Evolutionary conservation across 2,329 filamentous ascomycete species (phyloP).

Genomic region (Trichoderma sp.): DNA sequence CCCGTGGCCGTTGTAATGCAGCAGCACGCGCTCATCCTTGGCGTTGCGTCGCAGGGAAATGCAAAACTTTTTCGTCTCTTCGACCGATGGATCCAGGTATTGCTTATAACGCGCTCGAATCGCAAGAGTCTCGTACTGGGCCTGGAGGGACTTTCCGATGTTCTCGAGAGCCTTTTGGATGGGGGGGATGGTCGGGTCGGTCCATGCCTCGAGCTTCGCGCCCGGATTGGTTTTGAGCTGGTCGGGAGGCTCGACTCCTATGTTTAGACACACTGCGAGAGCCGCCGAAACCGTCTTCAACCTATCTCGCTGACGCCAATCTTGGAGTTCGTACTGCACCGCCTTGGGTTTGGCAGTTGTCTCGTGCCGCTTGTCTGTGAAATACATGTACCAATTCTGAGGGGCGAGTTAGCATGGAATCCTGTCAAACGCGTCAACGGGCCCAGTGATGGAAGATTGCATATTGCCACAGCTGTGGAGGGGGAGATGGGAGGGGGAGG

Average conservation of each 20-base stretch:
- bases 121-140: constrained; percentile 93
- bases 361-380: constrained; percentile 96
- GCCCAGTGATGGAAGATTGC: not conserved
- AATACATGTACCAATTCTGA: constrained; percentile 99
- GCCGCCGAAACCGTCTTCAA: constrained; percentile 96
- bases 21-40: constrained; percentile 93
- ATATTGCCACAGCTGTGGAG: not conserved
- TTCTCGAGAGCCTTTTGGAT: constrained; percentile 86
- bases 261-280: constrained; percentile 91
- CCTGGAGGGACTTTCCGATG: constrained; percentile 94
- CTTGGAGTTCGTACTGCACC: constrained; percentile 68
- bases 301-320: constrained; percentile 96
- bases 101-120: constrained; percentile 97
- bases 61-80: constrained; percentile 97
- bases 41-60: constrained; percentile 86
- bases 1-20: constrained; percentile 98
- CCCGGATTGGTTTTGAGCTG: constrained; percentile 94
- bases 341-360: constrained; percentile 85
- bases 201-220: constrained; percentile 94
- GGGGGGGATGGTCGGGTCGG: constrained; percentile 81
- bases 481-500: constrained; percentile 6
- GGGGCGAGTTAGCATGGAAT: not conserved
- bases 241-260: constrained; percentile 95
- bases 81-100: constrained; percentile 92
- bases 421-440: not conserved